phyloP scores from a whole-genome alignment of 257 asterid species.

The Penstemon newberryi region DNA sequence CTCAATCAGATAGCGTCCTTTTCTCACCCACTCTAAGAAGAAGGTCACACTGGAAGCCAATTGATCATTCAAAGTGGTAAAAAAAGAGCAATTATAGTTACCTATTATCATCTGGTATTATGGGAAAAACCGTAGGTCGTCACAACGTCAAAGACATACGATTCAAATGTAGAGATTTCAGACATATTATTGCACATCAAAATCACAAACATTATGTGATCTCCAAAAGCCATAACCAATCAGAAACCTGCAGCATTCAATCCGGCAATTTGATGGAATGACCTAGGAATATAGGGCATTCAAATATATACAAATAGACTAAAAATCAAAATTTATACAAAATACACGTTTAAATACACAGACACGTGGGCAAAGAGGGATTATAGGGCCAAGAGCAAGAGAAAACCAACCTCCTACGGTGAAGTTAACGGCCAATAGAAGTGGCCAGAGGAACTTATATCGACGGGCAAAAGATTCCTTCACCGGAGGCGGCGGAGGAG shows the following conservation, averaged over 20 bases:
- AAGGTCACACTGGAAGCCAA: too few relatives aligned
- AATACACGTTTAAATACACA: neutral
- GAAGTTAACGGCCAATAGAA: slow-evolving; percentile 72
- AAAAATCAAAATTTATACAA: neutral
- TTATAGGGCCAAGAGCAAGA: too few relatives aligned
- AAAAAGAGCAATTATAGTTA: neutral
- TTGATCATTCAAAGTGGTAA: neutral
- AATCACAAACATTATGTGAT: too few relatives aligned
- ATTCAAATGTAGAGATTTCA: neutral
- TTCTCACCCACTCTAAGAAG: too few relatives aligned
- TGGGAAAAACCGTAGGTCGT: neutral
- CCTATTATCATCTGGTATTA: neutral
- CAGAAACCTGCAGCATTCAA: too few relatives aligned
- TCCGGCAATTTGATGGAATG: too few relatives aligned
- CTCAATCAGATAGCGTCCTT: too few relatives aligned
- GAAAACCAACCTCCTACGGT: slow-evolving; percentile 60
- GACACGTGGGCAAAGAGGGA: neutral
- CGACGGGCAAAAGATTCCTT: slow-evolving; percentile 69
- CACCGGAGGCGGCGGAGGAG: slow-evolving; percentile 40
- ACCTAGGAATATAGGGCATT: too few relatives aligned
- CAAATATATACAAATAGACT: too few relatives aligned
- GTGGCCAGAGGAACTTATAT: slow-evolving; percentile 65
- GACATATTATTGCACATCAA: too few relatives aligned
- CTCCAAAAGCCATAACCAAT: too few relatives aligned
- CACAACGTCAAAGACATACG: neutral